These are phyloP conservation scores for Nelumbo lutea DNA, from an alignment of 164 flowering plant genomes.

Conservation along the genomic window DNA sequence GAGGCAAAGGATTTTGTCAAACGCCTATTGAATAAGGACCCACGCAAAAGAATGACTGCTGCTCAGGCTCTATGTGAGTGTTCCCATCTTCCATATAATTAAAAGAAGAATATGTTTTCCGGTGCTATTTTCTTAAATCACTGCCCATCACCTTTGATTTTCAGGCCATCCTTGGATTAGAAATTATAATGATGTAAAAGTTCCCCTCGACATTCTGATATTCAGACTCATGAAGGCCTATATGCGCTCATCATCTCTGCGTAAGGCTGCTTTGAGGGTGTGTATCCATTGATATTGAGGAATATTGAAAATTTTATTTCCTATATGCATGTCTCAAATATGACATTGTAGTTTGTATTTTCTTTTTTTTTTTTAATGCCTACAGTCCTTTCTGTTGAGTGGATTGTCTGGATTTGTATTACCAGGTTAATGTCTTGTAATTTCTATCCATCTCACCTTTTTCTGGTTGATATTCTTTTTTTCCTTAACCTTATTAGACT, in stretches of 20 bases:
- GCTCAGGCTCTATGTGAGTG: slow-evolving; percentile 86
- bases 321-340: neutral
- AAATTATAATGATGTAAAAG: slow-evolving; percentile 39
- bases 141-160: slow-evolving; percentile 5
- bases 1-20: slow-evolving; percentile 92
- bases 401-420: neutral
- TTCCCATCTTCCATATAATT: slow-evolving; percentile 5
- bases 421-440: neutral
- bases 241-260: slow-evolving; percentile 81
- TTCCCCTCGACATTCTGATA: slow-evolving; percentile 72
- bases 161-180: slow-evolving; percentile 97
- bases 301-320: neutral
- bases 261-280: slow-evolving; percentile 96
- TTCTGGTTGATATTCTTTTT: too few relatives aligned
- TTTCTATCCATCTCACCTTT: neutral
- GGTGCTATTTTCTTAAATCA: slow-evolving; percentile 5
- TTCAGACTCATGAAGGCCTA: slow-evolving; percentile 76
- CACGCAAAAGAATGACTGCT: slow-evolving; percentile 78
- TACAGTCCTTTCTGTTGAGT: neutral
- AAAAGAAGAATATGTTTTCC: neutral
- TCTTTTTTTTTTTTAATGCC: neutral
- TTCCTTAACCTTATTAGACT: too few relatives aligned
- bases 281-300: slow-evolving; percentile 22
- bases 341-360: neutral
- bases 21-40: slow-evolving; percentile 68